Base-by-base conservation (phyloP, 1,284 basidiomycete species). In the Malassezia dermatis region DNA sequence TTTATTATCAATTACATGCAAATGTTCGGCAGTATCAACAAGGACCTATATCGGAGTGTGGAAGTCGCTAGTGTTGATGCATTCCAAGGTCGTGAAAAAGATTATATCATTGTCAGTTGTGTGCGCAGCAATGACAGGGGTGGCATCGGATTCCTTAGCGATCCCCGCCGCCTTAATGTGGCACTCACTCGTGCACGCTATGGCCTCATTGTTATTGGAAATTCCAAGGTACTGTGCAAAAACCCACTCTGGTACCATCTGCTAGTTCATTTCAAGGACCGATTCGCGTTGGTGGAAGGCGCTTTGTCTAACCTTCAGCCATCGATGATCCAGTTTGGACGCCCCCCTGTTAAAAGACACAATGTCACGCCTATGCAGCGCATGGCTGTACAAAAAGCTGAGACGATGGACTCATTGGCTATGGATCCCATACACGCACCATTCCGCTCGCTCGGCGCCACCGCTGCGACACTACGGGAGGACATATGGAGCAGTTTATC, bases 1-100 rank as follows among this genome's bases (percentile, higher is more conserved):
- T 98, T 94, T 77, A 86, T 99, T 71, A 89, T 94, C 72, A 93
- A 89, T 75, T 95, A 95, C 76, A 98, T 98, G 94, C 94, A 98
- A 78, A 86, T 93, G 78, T 94, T 94, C 73, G 94, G 94, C 26
- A 86, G 89, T 26, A 80, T 98, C 59, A 95, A 95, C 82, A 98
- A 98, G 78, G 94, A 99, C 64, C 77, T 96, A 11, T 99, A 99
- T 80, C 96, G 96, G 79, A 91, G 96, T 68, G 90, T 99, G 43
- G 94, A 99, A 75, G 94, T 99, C 37, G 94, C 94, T 12, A 89
- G 86, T 69, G 94, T 99, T 48, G 94, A 99, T 75, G 94, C 94
- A 2, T 99, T 99, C 83, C 94, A 99, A 76, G 94, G 94, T 31
- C 84, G 94, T 71, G 94, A 99, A 79, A 99, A 98, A 81, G 94